Evolutionary conservation across 2,329 filamentous ascomycete species (phyloP).

Genomic region (Acarospora socialis): DNA sequence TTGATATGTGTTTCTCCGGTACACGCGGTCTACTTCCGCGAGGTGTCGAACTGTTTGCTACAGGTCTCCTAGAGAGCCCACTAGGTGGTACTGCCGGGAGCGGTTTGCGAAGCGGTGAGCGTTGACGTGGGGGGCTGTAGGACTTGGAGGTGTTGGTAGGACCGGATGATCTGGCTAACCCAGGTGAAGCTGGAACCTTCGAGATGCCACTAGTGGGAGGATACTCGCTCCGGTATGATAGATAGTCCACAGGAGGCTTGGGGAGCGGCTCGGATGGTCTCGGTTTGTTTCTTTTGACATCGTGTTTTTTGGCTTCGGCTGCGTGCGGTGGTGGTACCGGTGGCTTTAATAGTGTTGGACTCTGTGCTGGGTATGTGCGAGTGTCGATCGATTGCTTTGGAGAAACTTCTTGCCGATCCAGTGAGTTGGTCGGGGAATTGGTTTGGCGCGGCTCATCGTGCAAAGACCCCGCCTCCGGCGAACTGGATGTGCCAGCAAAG

Average conservation of each 20-base stretch:
- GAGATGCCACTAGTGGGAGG: constrained; percentile 24
- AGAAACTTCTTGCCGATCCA: too few species aligned
- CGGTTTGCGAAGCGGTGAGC: constrained; percentile 9
- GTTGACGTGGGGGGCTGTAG: constrained; percentile 7
- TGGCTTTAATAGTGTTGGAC: too few species aligned
- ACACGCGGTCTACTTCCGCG: constrained; percentile 10
- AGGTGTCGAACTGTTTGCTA: constrained; percentile 22
- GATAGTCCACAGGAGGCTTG: constrained; percentile 14
- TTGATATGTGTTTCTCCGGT: constrained; percentile 7
- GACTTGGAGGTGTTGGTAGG: constrained; percentile 17
- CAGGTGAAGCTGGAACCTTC: background rate
- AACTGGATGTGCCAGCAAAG: constrained; percentile 5
- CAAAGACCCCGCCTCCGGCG: too few species aligned
- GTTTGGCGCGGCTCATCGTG: too few species aligned
- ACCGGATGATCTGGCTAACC: constrained; percentile 6
- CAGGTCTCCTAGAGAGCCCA: constrained; percentile 19
- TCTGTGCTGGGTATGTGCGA: too few species aligned
- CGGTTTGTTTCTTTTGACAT: background rate
- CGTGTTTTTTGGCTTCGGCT: background rate
- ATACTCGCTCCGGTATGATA: constrained; percentile 37
- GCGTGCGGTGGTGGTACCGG: constrained; percentile 7
- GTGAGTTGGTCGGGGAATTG: too few species aligned
- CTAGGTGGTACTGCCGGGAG: constrained; percentile 3
- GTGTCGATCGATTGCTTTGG: too few species aligned
- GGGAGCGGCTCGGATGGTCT: constrained; percentile 6